Base-by-base conservation (phyloP, 2,329 filamentous ascomycete genomes). In the Metarhizium anisopliae region DNA sequence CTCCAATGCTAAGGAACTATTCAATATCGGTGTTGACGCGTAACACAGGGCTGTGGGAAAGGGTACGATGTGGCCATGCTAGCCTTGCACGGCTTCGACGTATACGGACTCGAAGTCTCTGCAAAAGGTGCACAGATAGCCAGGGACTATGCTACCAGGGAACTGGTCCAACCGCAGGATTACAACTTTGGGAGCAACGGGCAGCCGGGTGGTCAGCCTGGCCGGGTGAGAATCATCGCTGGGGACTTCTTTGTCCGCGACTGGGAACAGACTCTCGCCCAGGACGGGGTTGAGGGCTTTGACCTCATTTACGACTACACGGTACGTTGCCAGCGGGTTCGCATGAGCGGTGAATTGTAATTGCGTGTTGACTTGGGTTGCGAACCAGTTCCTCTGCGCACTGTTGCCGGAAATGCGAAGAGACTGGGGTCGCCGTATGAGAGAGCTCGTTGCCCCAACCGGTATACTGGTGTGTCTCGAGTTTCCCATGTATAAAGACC, bases 31-130 rank as follows among this genome's bases (percentile, higher is more conserved):
- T 47, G 5, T 40, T 29, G 30, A 50, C 47, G 20, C 20, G 40
- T 20, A 29, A 50, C 10, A 6, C 42, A 56, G 54, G 54, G 54
- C 42, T 56, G 50, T 43, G 54, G 54, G 3, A 52, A 36, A 42
- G 54, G 54, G 6, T 57, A 57, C 50, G 53, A 55, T 20, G 56
- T 55, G 18, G 56, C 50, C 35, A 57, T 55, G 56, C 56, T 57
- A 13, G 56, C 54, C 10, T 53, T 56, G 35, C 54, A 56, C 32
- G 54, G 54, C 54, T 56, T 50, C 35, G 54, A 56, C 10, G 54
- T 52, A 8, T 52, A 47, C 50, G 56, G 56, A 8, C 53, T 57
- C 16, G 50, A 55, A 45, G 38, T 55, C 8, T 57, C 53, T 11
- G 53, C 52, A 30, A 57, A 52, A n/a, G 53, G 56, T 11, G 56